These are phyloP conservation scores for Candida parachauliodes DNA, from an alignment of 805 yeast genomes.

Conservation along the genomic window DNA sequence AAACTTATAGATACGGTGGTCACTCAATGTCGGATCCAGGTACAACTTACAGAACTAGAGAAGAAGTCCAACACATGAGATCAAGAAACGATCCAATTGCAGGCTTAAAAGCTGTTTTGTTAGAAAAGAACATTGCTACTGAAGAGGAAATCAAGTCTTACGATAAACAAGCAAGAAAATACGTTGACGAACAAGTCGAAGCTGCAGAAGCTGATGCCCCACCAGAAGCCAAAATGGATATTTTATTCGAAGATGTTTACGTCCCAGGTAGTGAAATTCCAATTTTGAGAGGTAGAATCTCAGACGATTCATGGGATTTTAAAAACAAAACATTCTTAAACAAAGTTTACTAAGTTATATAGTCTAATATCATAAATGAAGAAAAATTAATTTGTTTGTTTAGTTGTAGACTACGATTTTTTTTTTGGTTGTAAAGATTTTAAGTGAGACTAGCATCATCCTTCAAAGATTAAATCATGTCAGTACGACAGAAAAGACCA, in stretches of 20 bases:
- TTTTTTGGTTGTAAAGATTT: too few species aligned
- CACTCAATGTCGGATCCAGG: slow-evolving; percentile 99
- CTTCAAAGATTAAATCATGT: background rate
- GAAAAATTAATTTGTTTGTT: too few species aligned
- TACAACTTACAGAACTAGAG: slow-evolving; percentile 99
- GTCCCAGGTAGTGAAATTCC: slow-evolving; percentile 92
- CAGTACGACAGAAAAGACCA: slow-evolving; percentile 37
- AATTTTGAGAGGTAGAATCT: slow-evolving; percentile 92
- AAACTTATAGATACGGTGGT: slow-evolving; percentile 99
- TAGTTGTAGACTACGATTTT: too few species aligned
- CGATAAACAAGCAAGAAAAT: slow-evolving; percentile 94
- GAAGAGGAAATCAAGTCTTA: slow-evolving; percentile 93
- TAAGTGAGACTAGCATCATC: too few species aligned
- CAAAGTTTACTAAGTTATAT: slow-evolving; percentile 37
- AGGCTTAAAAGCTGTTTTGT: slow-evolving; percentile 82
- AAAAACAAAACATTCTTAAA: slow-evolving; percentile 44
- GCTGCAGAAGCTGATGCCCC: slow-evolving; percentile 91
- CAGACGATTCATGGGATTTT: slow-evolving; percentile 92
- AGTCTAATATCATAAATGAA: background rate
- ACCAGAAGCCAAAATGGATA: slow-evolving; percentile 93
- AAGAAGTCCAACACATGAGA: slow-evolving; percentile 99
- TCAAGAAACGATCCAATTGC: slow-evolving; percentile 97
- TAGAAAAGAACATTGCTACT: slow-evolving; percentile 81
- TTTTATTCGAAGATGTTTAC: slow-evolving; percentile 94
- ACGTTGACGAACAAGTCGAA: slow-evolving; percentile 91